Base-by-base conservation (phyloP, 1,139 yeast genomes). In the Chernovozyma sophiae-reginae region DNA sequence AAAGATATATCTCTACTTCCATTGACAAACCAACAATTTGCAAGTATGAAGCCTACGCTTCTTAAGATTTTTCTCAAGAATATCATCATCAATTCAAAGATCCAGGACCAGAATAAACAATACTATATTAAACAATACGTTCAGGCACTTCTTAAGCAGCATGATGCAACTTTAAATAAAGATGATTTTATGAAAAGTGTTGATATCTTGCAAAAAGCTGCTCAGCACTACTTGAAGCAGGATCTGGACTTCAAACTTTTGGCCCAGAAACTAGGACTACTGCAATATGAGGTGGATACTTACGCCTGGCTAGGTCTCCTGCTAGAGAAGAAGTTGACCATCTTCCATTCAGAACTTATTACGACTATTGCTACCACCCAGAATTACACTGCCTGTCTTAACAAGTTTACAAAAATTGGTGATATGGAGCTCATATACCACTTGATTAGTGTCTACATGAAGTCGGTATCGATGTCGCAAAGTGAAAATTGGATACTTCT, bases 241-340 rank as follows among this genome's bases (percentile, higher is more conserved):
- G 30, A 32, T 25, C 27, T n/a, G 3, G 30, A 42, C 7, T 50
- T 58, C 32, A 44, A 46, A 20, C 46, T 49, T 10, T 45, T 63
- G 31, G 52, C 58, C n/a, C 51, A 52, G 13, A 64, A 59, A 37
- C 44, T 65, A 28, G 68, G 67, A 1, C 58, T 65, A 25, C 51
- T 52, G 30, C 60, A 56, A 12, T 41, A 48, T 5, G 60, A 60
- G 17, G 39, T 57, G 7, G 55, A 56, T 28, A 53, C 49, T 24
- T 49, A 54, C 31, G 53, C 55, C 30, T 60, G 68, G 65, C 48
- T 47, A 17, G 40, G 45, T 4, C 43, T 52, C 29, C 51, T 65
- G 1, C 38, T 55, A 23, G 39, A 48, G 8, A 57, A 57, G 11
- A 54, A 56, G 39, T 41, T 69, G 5, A 36, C 47, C 1, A 49